Base-by-base conservation (phyloP, 129 eudicot genomes). In the Tanacetum coccineum region DNA sequence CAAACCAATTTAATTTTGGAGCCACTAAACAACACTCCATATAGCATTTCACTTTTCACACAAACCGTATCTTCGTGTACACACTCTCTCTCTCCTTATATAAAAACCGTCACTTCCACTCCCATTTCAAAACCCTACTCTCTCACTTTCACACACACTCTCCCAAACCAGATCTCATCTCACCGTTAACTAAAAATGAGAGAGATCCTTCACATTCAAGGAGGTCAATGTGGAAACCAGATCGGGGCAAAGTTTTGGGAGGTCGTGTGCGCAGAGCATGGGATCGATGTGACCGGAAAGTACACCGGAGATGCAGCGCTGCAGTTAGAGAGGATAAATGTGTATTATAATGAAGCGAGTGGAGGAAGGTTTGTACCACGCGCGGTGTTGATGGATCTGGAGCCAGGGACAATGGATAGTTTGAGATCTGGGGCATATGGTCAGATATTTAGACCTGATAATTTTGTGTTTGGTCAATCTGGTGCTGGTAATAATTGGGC, bases 141-240 rank as follows among this genome's bases (percentile, higher is more conserved):
- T 6, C 42, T 6, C 42, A 36, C 42, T 6, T 7, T 6, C 42
- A 36, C 42, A 36, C 42, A 36, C 40, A 1, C 40, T 0, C 39
- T 4, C 42, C 42, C 26, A 36, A 36, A 36, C 6, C 42, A 36
- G 42, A 36, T 36, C 42, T 36, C 42, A 36, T 22, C 63, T 11
- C 45, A 52, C 32, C 14, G 15, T 11, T 53, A 63, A 32, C 53
- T 9, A 13, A 63, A 44, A 82, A 22, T 82, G 86, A 73, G 83
- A 53, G 86, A 82, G 19, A 82, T 82, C 46, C 71, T 82, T 3
- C 86, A 82, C 62, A 74, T 82, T 17, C 86, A 82, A 10, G 86
- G 83, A 13, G 86, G 83, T 54, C 86, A 82, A 55, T 82, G 86
- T 14, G 86, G 86, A 32, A 82, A 82, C 83, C 86, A 82, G 65